Evolutionary conservation across 2,329 filamentous ascomycete genomes (phyloP), one percentile per base, ranked within the genome.

Genomic region (Salinomyces thailandicus): DNA sequence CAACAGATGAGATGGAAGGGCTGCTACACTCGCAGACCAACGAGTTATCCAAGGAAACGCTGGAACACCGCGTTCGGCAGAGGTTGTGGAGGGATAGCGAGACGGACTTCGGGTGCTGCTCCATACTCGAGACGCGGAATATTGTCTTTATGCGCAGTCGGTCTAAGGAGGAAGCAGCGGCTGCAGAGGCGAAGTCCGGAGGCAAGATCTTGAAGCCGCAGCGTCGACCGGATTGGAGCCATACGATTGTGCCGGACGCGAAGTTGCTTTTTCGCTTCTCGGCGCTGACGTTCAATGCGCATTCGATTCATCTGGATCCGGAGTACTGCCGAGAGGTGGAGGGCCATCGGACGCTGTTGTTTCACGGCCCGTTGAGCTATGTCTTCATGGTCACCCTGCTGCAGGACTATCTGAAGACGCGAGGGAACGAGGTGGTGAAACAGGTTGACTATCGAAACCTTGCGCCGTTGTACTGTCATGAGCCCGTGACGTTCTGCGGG

Each of bases 261-360:
- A 66, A 72, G 4, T 72, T 95, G 4, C 75, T 98, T 36, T 94
- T 93, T 63, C 77, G 87, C 40, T 96, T 89, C 67, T 91, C 82
- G 14, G 86, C 86, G 0, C 73, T 98, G 20, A 89, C 83, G 2
- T 87, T 85, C 67, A 98, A 98, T 60, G 85, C 85, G 1, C 91
- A 98, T 61, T 69, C 73, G 12, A 95, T 98, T 49, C 91, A 98
- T 62, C 69, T 93, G 15, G 83, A 95, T 58, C 72, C 70, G 1
- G 54, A 69, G 29, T 93, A 85, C 61, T 78, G 77, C 35, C 71
- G 71, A 26, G 64, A 73, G 9, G 65, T 78, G 9, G 91, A 96
- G 59, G 82, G 82, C 8, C 79, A 93, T 56, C 70, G 70, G 4
- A 73, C 78, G 42, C 66, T 85, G 17, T 70, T 96, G 12, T 83